Evolutionary conservation across 371 early-diverging fungal species (phyloP), one percentile per base, ranked within the genome.

Genomic region (Mortierella sp.): DNA sequence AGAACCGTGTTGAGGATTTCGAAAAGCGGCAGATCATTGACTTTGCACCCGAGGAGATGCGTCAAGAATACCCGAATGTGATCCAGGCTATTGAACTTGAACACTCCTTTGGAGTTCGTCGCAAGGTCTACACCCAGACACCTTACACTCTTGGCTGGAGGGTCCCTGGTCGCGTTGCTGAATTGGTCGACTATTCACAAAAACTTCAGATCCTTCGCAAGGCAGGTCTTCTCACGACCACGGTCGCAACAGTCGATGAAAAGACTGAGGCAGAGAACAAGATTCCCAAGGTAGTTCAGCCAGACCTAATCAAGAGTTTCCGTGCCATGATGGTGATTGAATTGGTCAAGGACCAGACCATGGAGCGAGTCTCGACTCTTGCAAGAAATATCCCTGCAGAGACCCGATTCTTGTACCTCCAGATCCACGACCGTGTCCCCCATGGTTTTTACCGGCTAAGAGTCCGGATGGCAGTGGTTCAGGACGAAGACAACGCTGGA

Each of bases 131-230:
- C 46, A 59, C 64, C 58, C 46, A 61, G 67, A 52, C 75, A 23
- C 75, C 75, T 21, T 75, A 75, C 56, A 75, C 75, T 0, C 70
- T 75, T 60, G 63, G 57, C 19, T 75, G 75, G 75, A 66, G 62
- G 50, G 23, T 75, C 7, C 75, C 75, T 7, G 47, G 18, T 21
- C 66, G 70, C 1, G 75, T 70, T 23, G 43, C 51, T 2, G 75
- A 75, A 19, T 53, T 70, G 18, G 18, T 75, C 15, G 71, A 75
- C 1, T 74, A 74, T 53, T 57, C 74, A 18, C 51, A 61, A 7
- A 46, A 50, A 1, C 62, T 60, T 6, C 62, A 64, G n/a, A 25
- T 43, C 6, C 30, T 64, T 30, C 37, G 37, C 37, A 37, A 37
- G 37, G 37, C 37, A 37, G 37, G 37, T 37, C 37, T 37, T 37